Evolutionary conservation across 2,329 filamentous ascomycete genomes (phyloP), one percentile per base, ranked within the genome.

Genomic region (Knufia petricola): DNA sequence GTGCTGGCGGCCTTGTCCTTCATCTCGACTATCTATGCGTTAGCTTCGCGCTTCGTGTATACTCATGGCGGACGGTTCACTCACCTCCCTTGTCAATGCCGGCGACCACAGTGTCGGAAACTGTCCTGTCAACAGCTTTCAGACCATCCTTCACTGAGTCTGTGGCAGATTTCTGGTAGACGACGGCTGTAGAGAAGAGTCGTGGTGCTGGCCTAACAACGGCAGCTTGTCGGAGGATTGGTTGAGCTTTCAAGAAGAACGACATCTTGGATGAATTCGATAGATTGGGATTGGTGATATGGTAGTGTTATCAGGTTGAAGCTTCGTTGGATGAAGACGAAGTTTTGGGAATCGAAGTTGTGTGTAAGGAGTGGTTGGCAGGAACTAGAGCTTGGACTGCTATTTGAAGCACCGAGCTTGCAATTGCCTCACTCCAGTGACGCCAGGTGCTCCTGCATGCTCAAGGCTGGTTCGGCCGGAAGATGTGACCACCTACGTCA

Each of bases 51-150:
- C 13, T 13, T 39, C 12, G 15, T n/a, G n/a, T 12, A 15, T 19
- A 3, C 2, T 4, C 23, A 13, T 7, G 31, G 30, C 47, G 20
- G 13, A 24, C 24, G 26, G 62, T 15, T 31, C 12, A 71, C 78
- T 51, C 74, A 81, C 78, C 72, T 51, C 76, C 75, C 57, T 71
- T 78, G 65, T 83, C 75, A 52, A 82, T 79, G 39, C 78, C 79
- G 65, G 77, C 76, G 19, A 82, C 74, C 9, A 74, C 72, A 21
- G 66, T 72, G 61, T 77, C 69, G 1, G 76, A 73, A 30, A 79
- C 69, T 19, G 68, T 69, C 52, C 72, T 67, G 62, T 82, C 77
- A 17, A 76, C 75, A 48, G 68, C 70, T 66, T 81, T 78, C 40
- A 76, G 62, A 0, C 75, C 72, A 36, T 81, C 76, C 63, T 80